Percentiles rank a stretch among this genome's conserved stretches.
These are phyloP conservation scores for Chrysoporthe deuterocubensis DNA, from an alignment of 2,329 filamentous ascomycete genomes.

Conservation along the genomic window DNA sequence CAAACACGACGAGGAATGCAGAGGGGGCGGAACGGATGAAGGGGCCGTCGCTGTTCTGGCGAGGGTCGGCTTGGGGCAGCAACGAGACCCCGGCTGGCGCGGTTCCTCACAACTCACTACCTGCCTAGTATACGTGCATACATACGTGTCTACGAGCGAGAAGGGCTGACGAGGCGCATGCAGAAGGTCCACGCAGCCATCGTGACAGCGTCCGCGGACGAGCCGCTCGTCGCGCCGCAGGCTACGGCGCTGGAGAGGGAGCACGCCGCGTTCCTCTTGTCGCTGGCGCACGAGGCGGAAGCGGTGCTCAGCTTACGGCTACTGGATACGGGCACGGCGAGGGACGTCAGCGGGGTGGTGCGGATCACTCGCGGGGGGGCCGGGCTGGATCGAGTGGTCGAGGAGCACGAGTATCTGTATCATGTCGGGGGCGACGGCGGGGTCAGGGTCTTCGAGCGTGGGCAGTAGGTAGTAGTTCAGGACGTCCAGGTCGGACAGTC, in stretches of 20 bases:
- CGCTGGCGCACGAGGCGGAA: constrained; percentile 75
- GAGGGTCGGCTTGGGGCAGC: no score
- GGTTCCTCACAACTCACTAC: neutral
- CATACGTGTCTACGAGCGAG: neutral
- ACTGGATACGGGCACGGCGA: constrained; percentile 85
- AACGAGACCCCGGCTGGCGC: neutral
- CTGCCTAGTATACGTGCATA: neutral
- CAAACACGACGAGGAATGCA: no score
- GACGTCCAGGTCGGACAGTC: neutral
- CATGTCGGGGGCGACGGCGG: constrained; percentile 78
- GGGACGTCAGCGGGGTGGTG: constrained; percentile 87
- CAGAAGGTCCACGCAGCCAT: constrained; percentile 69
- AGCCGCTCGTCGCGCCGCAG: constrained; percentile 66
- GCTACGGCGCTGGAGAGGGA: constrained; percentile 70
- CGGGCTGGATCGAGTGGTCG: constrained; percentile 38
- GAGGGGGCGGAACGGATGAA: no score
- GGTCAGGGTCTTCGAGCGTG: constrained; percentile 83
- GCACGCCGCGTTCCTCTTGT: constrained; percentile 72
- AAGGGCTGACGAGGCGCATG: constrained; percentile 17
- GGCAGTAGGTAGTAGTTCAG: constrained; percentile 50
- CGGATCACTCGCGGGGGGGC: constrained; percentile 67
- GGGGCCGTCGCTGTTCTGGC: no score
- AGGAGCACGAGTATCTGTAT: constrained; percentile 78
- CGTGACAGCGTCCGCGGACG: constrained; percentile 72
- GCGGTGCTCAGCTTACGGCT: constrained; percentile 72